A percentile compares a stretch with the other conserved stretches of the same genome.
Conservation (phyloP, 164 flowering plant species). For the Houttuynia cordata region DNA sequence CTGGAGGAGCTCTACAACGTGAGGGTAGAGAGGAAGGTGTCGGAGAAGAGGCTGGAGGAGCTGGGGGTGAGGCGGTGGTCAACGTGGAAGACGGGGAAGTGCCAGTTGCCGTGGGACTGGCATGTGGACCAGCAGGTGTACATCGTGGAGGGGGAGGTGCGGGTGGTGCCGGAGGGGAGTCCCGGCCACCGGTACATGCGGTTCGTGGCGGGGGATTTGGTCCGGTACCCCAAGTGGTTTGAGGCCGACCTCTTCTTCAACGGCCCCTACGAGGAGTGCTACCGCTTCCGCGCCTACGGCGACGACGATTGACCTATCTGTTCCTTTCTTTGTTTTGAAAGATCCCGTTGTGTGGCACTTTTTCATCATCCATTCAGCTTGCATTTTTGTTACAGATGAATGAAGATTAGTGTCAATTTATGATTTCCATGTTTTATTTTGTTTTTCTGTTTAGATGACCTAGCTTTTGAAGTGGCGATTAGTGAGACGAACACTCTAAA, state of each 20-base stretch:
- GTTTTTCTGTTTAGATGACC: no score
- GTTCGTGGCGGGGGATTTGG: conserved; percentile 68
- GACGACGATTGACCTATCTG: conserved; percentile 26
- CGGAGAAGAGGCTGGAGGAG: conserved; percentile 40
- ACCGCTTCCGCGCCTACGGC: conserved; percentile 66
- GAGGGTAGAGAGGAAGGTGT: conserved; percentile 50
- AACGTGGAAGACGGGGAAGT: conserved; percentile 75
- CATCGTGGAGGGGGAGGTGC: conserved; percentile 75
- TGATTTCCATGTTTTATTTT: no score
- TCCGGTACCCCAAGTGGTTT: conserved; percentile 88
- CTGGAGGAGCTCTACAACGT: conserved; percentile 65
- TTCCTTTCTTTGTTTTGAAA: no score
- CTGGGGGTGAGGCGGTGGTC: conserved; percentile 72
- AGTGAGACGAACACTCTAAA: no score
- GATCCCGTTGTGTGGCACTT: no score
- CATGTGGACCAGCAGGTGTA: conserved; percentile 80
- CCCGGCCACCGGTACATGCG: conserved; percentile 30
- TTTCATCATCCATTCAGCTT: no score
- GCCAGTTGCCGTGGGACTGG: conserved; percentile 82
- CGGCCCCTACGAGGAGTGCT: conserved; percentile 67
- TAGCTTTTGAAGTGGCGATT: no score
- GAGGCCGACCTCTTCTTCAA: conserved; percentile 82
- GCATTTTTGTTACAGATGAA: no score
- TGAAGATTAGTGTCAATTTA: no score
- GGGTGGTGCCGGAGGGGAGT: conserved; percentile 83